These are phyloP conservation scores for Pseudogymnoascus sp. DNA, from an alignment of 2,329 filamentous ascomycete species.

Conservation along the genomic window DNA sequence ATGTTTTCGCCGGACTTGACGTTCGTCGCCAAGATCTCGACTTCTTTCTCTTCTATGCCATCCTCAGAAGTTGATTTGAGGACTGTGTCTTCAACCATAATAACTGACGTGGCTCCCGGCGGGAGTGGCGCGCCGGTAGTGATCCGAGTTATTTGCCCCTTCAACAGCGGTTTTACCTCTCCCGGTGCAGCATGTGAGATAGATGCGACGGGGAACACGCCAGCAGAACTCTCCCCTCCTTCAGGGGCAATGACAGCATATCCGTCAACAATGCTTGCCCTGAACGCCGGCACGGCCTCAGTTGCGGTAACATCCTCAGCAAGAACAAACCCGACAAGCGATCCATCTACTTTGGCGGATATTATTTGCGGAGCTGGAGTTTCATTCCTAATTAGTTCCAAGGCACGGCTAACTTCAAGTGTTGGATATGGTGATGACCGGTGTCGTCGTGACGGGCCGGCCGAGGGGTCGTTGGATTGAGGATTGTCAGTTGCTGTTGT, in stretches of 20 bases:
- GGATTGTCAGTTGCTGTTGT: constrained; percentile 52
- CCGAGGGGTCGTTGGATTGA: constrained; percentile 51
- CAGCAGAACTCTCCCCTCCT: constrained; percentile 55
- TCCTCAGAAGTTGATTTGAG: constrained; percentile 69
- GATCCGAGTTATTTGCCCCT: constrained; percentile 77
- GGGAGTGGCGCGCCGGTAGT: constrained; percentile 92
- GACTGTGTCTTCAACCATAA: constrained; percentile 93
- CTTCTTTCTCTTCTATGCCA: constrained; percentile 72
- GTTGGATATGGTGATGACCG: constrained; percentile 87
- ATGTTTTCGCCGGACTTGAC: constrained; percentile 79
- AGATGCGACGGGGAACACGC: constrained; percentile 75
- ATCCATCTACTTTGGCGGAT: constrained; percentile 51
- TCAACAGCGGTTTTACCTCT: constrained; percentile 53
- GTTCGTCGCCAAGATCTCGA: constrained; percentile 74
- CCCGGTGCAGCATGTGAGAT: constrained; percentile 78
- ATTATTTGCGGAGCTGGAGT: constrained; percentile 56
- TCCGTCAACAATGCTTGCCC: constrained; percentile 93
- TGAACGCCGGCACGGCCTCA: constrained; percentile 85
- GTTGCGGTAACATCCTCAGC: constrained; percentile 72
- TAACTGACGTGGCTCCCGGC: constrained; percentile 77
- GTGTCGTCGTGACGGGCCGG: constrained; percentile 61
- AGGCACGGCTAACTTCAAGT: constrained; percentile 75
- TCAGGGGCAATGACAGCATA: constrained; percentile 71
- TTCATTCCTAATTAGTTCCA: constrained; percentile 62
- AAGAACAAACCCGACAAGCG: constrained; percentile 67